Base-by-base conservation (phyloP, 2,329 filamentous ascomycete genomes). In the Alternaria triticimaculans region DNA sequence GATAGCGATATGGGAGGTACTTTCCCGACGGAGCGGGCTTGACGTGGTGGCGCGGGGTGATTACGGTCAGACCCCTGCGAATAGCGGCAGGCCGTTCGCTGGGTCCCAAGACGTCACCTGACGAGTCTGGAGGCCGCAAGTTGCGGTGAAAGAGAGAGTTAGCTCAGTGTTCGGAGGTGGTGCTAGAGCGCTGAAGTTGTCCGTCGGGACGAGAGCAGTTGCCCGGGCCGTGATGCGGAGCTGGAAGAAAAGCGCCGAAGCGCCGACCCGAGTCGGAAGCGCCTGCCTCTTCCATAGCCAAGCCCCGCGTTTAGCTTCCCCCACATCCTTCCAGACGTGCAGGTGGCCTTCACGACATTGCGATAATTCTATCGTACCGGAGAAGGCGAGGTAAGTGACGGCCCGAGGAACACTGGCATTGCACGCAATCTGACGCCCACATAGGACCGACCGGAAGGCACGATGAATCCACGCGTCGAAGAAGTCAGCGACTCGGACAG, bases 401-500 rank as follows among this genome's bases (percentile, higher is more conserved):
- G 18, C n/a, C 26, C 20, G 15, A 15, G 21, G 33, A 9, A 11
- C 15, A 6, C 15, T 12, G 21, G 5, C 10, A 20, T 25, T 25
- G 26, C 48, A 15, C 26, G 43, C 18, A 21, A 15, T 43, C 46
- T 57, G 28, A 62, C 65, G 18, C 26, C 96, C 18, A 18, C 11
- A 28, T 62, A 66, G 60, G 18, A 43, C 23, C 28, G 18, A 44
- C 43, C 25, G 25, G 41, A 21, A 50, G 45, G 18, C 70, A 67
- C 65, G 30, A 78, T 79, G 77, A 79, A 96, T 84, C 89, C 94
- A 64, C 90, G 91, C 65, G 90, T 98, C 80, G 96, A 99, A 87
- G 96, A 98, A 82, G 90, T 97, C 67, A 93, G 90, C 64, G 93
- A 96, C 84, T 89, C 87, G 80, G 91, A 93, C 81, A 85, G 86